These are phyloP conservation scores for Leucocoprinus sp. DNA, from an alignment of 768 basidiomycete species.

Conservation along the genomic window DNA sequence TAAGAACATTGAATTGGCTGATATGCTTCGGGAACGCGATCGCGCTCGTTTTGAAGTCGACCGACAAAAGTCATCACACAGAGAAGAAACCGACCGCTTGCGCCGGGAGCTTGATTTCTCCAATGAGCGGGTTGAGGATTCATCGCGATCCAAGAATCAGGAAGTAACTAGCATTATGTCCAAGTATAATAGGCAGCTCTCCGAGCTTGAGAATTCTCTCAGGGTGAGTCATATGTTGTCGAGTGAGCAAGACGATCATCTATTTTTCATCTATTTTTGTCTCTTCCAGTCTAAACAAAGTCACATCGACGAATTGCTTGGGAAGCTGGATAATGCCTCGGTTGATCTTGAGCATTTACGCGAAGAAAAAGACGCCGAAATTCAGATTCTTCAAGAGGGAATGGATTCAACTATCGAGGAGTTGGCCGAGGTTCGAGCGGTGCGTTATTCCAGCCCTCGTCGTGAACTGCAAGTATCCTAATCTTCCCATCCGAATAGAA, in stretches of 20 bases:
- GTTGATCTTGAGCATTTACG: conserved; percentile 73
- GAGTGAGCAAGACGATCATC: no score
- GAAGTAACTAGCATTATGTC: conserved; percentile 83
- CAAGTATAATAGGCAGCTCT: conserved; percentile 94
- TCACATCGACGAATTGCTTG: conserved; percentile 89
- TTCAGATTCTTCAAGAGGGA: conserved; percentile 89
- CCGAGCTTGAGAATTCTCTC: conserved; percentile 93
- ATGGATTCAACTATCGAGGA: conserved; percentile 90
- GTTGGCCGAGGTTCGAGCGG: conserved; percentile 81
- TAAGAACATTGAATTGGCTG: conserved; percentile 97
- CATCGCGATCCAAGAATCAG: conserved; percentile 82
- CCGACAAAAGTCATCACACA: conserved; percentile 86
- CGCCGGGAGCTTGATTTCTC: conserved; percentile 91
- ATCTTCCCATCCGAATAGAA: conserved; percentile 39
- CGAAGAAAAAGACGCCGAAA: conserved; percentile 97
- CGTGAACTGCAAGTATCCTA: conserved; percentile 1
- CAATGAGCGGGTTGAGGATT: conserved; percentile 96
- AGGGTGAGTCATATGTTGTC: conserved; percentile 43
- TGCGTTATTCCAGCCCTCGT: conserved; percentile 22
- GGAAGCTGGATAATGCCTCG: conserved; percentile 66
- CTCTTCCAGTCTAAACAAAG: conserved; percentile 77
- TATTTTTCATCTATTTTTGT: conserved; percentile 6
- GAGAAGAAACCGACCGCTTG: conserved; percentile 88
- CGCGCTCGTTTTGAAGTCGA: conserved; percentile 94
- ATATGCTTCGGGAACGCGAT: conserved; percentile 98